Base-by-base conservation (phyloP, 306 rosid species). In the Cucurbita ficifolia region DNA sequence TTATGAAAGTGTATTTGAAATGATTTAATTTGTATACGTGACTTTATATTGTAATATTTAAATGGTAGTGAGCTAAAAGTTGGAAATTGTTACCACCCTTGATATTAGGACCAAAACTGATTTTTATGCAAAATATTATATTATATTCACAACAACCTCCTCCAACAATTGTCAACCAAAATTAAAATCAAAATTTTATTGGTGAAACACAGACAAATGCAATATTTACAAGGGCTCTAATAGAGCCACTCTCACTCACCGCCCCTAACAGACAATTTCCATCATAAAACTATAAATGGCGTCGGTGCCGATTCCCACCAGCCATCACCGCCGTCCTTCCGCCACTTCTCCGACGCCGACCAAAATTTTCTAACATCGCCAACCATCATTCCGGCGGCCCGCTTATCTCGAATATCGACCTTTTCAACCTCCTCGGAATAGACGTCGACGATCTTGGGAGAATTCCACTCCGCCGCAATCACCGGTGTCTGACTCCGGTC, bases 381-480 rank as follows among this genome's bases (percentile, higher is more conserved):
- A 1, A 83, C 68, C 2, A 67, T 81, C 14, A 82, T 33, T 7
- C 73, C 72, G 55, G 61, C 79, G 33, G 60, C 59, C 10, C 69
- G 73, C 72, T 88, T 80, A 56, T 79, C 82, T 52, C 76, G 50
- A 11, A 84, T 62, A 39, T 79, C 77, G 43, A 79, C 62, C 77
- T 80, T 85, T 63, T 77, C 70, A 2, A 52, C 61, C 6, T 72
- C 84, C 1, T 81, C 74, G 63, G 68, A 78, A 5, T 76, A 77
- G 0, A 76, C 48, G 10, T 81, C 76, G 19, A 76, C 79, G 52
- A 55, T 52, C 8, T 78, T 76, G 6, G 48, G 75, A 0, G 88
- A 79, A 10, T 49, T 57, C 94, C 90, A 88, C 70, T 84, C 86
- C 10, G 81, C 82, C 2, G 62, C 59, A 18, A 84, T 54, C 57